These are phyloP conservation scores for Alternaria consortialis DNA, from an alignment of 2,329 filamentous ascomycete species.

Conservation along the genomic window DNA sequence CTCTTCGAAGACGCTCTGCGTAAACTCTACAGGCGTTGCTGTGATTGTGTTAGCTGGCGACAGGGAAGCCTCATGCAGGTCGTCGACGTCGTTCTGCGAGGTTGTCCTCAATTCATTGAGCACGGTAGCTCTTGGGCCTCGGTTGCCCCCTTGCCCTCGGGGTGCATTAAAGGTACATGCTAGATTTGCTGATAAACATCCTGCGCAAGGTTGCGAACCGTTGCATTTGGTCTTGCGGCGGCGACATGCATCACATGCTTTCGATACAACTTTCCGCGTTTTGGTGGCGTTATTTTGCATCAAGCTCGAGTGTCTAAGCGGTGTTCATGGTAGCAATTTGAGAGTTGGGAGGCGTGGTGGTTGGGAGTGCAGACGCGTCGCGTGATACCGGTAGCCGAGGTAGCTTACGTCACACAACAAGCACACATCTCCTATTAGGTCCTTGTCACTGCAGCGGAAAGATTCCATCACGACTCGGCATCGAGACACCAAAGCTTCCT, in stretches of 20 bases:
- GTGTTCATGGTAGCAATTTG: not conserved
- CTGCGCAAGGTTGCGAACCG: slow-evolving; percentile 74
- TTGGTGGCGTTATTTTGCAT: slow-evolving; percentile 10
- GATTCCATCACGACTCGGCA: not conserved
- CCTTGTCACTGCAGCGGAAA: not conserved
- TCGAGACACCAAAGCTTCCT: not conserved
- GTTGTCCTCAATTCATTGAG: slow-evolving; percentile 76
- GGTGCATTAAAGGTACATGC: slow-evolving; percentile 45
- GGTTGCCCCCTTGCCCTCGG: slow-evolving; percentile 18
- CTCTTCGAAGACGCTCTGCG: slow-evolving; percentile 67
- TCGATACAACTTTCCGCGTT: slow-evolving; percentile 26
- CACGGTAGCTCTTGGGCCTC: slow-evolving; percentile 67
- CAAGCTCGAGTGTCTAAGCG: not conserved
- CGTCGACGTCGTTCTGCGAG: slow-evolving; percentile 51
- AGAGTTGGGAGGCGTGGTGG: not conserved
- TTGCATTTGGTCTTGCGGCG: slow-evolving; percentile 79
- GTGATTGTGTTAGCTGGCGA: not conserved
- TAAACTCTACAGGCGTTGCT: slow-evolving; percentile 1
- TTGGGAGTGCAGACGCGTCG: not conserved
- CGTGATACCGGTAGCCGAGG: not conserved
- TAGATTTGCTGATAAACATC: slow-evolving; percentile 67
- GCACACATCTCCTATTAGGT: not conserved
- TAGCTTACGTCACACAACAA: not conserved
- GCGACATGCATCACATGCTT: slow-evolving; percentile 77
- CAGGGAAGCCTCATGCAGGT: not conserved